These are phyloP conservation scores for Fusarium sp. DNA, from an alignment of 2,329 filamentous ascomycete genomes.

Conservation along the genomic window DNA sequence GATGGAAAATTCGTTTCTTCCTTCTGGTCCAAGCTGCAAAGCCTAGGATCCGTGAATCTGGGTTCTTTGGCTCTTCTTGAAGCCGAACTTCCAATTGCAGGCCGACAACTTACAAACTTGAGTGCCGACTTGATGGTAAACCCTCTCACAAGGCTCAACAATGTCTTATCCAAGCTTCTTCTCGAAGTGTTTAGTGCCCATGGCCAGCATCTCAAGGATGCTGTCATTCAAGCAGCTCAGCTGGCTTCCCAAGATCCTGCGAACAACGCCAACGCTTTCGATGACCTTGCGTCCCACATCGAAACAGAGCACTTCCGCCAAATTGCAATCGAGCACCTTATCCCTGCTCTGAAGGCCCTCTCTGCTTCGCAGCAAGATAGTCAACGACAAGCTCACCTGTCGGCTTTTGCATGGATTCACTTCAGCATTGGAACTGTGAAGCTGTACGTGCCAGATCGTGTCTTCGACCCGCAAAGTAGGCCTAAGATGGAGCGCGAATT, in stretches of 20 bases:
- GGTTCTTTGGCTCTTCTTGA: constrained; percentile 75
- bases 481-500: constrained; percentile 76
- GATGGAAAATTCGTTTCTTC: constrained; percentile 60
- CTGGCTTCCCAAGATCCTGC: constrained; percentile 33
- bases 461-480: constrained; percentile 84
- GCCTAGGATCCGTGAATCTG: constrained; percentile 68
- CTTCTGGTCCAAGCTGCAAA: constrained; percentile 70
- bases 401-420: constrained; percentile 78
- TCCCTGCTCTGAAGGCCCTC: constrained; percentile 63
- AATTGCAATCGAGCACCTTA: constrained; percentile 60
- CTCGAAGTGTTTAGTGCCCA: constrained; percentile 60
- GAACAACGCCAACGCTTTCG: constrained; percentile 33
- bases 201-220: constrained; percentile 52
- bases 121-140: constrained; percentile 66
- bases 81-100: constrained; percentile 74
- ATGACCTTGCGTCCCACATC: constrained; percentile 45
- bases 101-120: constrained; percentile 67
- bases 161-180: constrained; percentile 64
- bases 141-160: constrained; percentile 65
- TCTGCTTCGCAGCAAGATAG: constrained; percentile 47
- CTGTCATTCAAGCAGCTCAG: constrained; percentile 49
- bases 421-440: constrained; percentile 82
- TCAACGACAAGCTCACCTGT: constrained; percentile 51
- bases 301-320: constrained; percentile 56
- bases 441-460: constrained; percentile 87